Base-by-base conservation (phyloP, 139 green algal genomes). In the Chlamydomonas asymmetrica region DNA sequence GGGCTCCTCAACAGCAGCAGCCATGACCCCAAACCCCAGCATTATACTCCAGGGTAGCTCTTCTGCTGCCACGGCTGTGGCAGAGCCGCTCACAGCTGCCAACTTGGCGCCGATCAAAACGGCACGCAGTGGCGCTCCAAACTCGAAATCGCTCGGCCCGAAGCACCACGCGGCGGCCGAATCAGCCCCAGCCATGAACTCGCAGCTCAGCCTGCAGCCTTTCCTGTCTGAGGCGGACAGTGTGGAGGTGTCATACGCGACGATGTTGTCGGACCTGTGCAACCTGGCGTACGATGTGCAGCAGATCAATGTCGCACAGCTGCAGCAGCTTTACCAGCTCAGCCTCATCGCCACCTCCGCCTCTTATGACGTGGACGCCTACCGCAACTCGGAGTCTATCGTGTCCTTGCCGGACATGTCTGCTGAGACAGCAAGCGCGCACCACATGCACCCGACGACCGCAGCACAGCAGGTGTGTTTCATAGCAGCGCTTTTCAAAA, bases 221-320 rank as follows among this genome's bases (percentile, higher is more conserved):
- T 81, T 75, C 45, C 57, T 81, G 1, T 68, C 75, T 0, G 57
- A 68, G 2, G 75, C 75, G 0, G 75, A 81, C 37, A 40, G 71
- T 10, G 50, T 75, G 29, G 82, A 87, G 54, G 72, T 87, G 22
- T 41, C 48, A 2, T 70, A 78, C 40, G 80, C 84, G 0, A 52
- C 63, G 22, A 76, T 85, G 74, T 63, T 87, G 5, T 64, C 80
- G 16, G 80, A 87, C 63, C 63, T 89, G 10, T 82, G 67, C 78
- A 85, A 87, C 73, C 45, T 84, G 56, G 84, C 84, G 0, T 89
- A 87, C 34, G 84, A 87, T 25, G 74, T 85, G 2, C 25, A 49
- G 5, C 66, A 73, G 49, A 23, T 78, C 2, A 63, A 73, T 45
- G 8, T 37, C 6, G 41, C 65, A 13, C 48, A 63, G 6, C 52